Conservation (phyloP, 768 basidiomycete genomes). For the Mycena vitilis region DNA sequence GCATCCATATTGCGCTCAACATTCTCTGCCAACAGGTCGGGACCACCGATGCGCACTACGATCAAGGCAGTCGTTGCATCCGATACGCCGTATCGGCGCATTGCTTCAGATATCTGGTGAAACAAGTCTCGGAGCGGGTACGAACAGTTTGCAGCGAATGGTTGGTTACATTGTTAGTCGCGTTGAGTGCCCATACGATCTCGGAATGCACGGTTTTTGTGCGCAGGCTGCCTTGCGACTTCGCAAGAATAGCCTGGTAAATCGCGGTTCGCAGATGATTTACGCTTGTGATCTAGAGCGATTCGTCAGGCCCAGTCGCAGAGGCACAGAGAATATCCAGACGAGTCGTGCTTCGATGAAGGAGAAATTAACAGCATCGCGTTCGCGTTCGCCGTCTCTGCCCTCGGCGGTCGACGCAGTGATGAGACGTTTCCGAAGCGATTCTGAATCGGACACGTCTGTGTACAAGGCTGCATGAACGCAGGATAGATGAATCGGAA, state of each 20-base stretch:
- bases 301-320: slow-evolving; percentile 7
- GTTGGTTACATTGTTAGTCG: slow-evolving; percentile 86
- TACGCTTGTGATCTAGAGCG: slow-evolving; percentile 78
- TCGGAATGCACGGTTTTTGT: slow-evolving; percentile 94
- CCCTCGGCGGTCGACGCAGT: slow-evolving; percentile 72
- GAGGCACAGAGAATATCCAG: slow-evolving; percentile 41
- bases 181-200: slow-evolving; percentile 87
- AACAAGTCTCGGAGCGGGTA: neutral
- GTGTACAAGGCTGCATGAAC: slow-evolving; percentile 77
- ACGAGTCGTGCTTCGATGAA: slow-evolving; percentile 91
- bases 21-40: slow-evolving; percentile 47
- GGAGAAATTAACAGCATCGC: slow-evolving; percentile 87
- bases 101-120: slow-evolving; percentile 85
- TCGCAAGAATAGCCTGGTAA: slow-evolving; percentile 80
- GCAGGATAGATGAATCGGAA: slow-evolving; percentile 51
- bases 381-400: slow-evolving; percentile 70
- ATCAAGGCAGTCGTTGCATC: slow-evolving; percentile 72
- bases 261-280: slow-evolving; percentile 88
- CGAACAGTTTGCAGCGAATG: neutral
- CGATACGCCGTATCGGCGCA: slow-evolving; percentile 87
- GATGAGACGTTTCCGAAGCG: slow-evolving; percentile 75
- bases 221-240: slow-evolving; percentile 66
- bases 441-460: slow-evolving; percentile 70
- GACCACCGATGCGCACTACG: slow-evolving; percentile 73
- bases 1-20: slow-evolving; percentile 65